Base-by-base conservation (phyloP, 306 rosid genomes). In the Vicia villosa region DNA sequence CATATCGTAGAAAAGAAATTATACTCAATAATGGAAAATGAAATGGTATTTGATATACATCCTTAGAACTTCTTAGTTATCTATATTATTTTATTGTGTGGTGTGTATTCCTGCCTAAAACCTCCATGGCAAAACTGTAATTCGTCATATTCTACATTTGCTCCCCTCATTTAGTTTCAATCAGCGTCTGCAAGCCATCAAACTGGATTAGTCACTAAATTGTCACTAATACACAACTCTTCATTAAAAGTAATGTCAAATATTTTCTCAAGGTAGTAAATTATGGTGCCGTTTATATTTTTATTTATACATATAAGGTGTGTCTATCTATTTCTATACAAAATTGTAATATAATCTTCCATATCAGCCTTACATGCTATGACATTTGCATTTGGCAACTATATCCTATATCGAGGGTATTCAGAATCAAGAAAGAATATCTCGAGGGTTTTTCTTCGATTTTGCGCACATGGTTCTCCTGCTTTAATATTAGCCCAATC, bases 31-130 rank as follows among this genome's bases (percentile, higher is more conserved):
- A 50, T 43, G 28, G 61, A 13, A 49, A 41, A 63, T 10, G 16
- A 51, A 34, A 32, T 41, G 15, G 10, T 46, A 19, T 19, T n/a
- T 9, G 3, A 6, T 50, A 38, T 38, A 15, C 26, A 55, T 50
- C 24, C 65, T 36, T 40, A 4, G 4, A 41, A 41, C 46, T 66
- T 57, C 49, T 19, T 66, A 66, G 63, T 21, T 56, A 72, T 22
- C 13, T 41, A 41, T 40, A 12, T 38, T 38, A 12, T 38, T 3
- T n/a, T n/a, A n/a, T n/a, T n/a, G n/a, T n/a, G n/a, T n/a, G n/a
- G n/a, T n/a, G n/a, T n/a, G n/a, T n/a, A n/a, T n/a, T n/a, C n/a
- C n/a, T n/a, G n/a, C n/a, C n/a, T n/a, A n/a, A n/a, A n/a, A n/a
- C n/a, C n/a, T n/a, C n/a, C n/a, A n/a, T n/a, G n/a, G n/a, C n/a